These are phyloP conservation scores for Ceratocystis cubensis DNA, from an alignment of 2,329 filamentous ascomycete genomes.

Conservation along the genomic window DNA sequence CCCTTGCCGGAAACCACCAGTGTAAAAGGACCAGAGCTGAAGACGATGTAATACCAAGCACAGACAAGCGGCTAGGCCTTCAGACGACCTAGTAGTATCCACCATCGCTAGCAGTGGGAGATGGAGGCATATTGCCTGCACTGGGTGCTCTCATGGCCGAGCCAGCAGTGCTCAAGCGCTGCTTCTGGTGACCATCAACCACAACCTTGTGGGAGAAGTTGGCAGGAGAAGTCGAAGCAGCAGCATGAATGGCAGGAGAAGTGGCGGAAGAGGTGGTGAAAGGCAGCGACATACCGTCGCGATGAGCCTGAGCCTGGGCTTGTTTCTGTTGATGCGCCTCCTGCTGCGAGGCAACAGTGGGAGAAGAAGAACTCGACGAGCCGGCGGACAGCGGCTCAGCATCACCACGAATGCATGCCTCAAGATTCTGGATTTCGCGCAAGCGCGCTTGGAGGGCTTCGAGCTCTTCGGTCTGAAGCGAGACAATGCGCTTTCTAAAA, in stretches of 20 bases:
- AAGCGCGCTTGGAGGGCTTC: slow-evolving; percentile 74
- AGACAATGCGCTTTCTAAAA: slow-evolving; percentile 64
- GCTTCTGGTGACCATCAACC: slow-evolving; percentile 28
- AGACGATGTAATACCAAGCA: too few species aligned
- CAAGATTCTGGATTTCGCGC: slow-evolving; percentile 73
- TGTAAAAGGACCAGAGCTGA: neutral
- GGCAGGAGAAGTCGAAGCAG: slow-evolving; percentile 21
- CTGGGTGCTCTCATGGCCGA: slow-evolving; percentile 40
- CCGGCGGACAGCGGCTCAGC: slow-evolving; percentile 11
- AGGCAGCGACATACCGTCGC: slow-evolving; percentile 19
- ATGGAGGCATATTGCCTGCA: slow-evolving; percentile 46
- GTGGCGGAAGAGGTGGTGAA: slow-evolving; percentile 20
- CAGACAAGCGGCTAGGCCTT: neutral
- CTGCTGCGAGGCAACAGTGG: slow-evolving; percentile 14
- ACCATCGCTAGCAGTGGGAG: slow-evolving; percentile 51
- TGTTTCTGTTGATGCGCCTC: slow-evolving; percentile 22
- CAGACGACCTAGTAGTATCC: slow-evolving; percentile 35
- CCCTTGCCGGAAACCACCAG: too few species aligned
- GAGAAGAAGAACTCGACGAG: slow-evolving; percentile 15
- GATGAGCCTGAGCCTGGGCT: slow-evolving; percentile 22
- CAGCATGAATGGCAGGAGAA: slow-evolving; percentile 21
- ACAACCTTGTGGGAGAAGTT: slow-evolving; percentile 24
- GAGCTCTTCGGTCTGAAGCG: slow-evolving; percentile 63
- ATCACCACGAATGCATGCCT: slow-evolving; percentile 52
- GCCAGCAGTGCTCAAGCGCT: slow-evolving; percentile 40